phyloP scores from a whole-genome alignment of 169 alveolate genomes.

The Cryptosporidium sp. region DNA sequence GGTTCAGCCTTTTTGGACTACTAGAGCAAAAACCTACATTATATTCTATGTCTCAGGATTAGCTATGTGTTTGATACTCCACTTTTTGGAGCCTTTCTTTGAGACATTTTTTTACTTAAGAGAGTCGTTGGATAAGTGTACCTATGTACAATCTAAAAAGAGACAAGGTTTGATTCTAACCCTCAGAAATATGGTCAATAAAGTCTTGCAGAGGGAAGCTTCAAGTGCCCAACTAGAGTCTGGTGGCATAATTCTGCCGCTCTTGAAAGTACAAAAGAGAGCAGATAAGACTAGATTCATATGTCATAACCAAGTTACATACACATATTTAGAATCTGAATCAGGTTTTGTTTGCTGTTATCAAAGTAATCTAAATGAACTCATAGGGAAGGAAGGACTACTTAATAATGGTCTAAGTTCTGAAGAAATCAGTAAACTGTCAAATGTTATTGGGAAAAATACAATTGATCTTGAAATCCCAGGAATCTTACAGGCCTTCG shows the following conservation, averaged over 20 bases:
- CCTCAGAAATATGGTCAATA: not conserved
- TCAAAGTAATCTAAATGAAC: not conserved
- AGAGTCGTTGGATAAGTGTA: slow-evolving; percentile 46
- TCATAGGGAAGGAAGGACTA: not conserved
- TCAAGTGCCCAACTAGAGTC: not conserved
- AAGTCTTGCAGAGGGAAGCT: not conserved
- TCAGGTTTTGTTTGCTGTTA: slow-evolving; percentile 40
- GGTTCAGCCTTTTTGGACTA: slow-evolving; percentile 56
- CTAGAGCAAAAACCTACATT: slow-evolving; percentile 58
- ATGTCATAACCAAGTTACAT: slow-evolving; percentile 52
- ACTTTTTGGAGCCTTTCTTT: slow-evolving; percentile 37
- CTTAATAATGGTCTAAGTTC: slow-evolving; percentile 12
- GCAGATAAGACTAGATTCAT: slow-evolving; percentile 17
- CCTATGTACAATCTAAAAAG: slow-evolving; percentile 4
- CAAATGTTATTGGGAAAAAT: slow-evolving; percentile 25
- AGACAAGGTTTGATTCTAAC: not conserved
- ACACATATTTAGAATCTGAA: slow-evolving; percentile 30
- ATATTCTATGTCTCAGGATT: slow-evolving; percentile 48
- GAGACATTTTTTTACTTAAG: slow-evolving; percentile 26
- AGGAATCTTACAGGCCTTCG: slow-evolving; percentile 1
- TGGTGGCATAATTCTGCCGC: not conserved
- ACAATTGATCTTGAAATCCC: slow-evolving; percentile 49
- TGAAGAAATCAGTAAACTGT: not conserved
- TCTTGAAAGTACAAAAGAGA: slow-evolving; percentile 19
- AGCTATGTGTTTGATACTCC: not conserved